phyloP scores from a whole-genome alignment of 768 basidiomycete genomes.

The Suillus plorans region DNA sequence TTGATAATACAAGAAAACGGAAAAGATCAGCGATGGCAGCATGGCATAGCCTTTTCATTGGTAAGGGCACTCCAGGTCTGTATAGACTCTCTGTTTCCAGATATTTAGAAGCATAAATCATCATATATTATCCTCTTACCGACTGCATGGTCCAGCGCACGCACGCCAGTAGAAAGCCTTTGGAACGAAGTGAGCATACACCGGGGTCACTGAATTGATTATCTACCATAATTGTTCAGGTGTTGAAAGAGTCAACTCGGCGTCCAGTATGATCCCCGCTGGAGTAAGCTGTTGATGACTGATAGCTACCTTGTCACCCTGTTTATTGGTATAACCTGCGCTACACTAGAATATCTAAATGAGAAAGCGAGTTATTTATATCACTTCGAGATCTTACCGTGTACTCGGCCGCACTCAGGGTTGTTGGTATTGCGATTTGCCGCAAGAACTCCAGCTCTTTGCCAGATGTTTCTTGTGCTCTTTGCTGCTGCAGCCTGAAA shows the following conservation, averaged over 20 bases:
- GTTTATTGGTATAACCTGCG: constrained; percentile 71
- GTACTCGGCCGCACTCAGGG: constrained; percentile 78
- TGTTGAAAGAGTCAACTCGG: constrained; percentile 68
- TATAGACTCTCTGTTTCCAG: constrained; percentile 52
- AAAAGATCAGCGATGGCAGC: constrained; percentile 71
- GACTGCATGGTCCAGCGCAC: constrained; percentile 78
- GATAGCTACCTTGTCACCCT: constrained; percentile 61
- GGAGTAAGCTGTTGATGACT: constrained; percentile 59
- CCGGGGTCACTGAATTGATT: constrained; percentile 11
- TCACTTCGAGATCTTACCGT: constrained; percentile 38
- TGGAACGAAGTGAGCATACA: constrained; percentile 10
- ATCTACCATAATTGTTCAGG: constrained; percentile 73
- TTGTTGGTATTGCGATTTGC: constrained; percentile 83
- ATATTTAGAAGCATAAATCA: neutral
- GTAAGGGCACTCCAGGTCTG: constrained; percentile 51
- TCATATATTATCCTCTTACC: constrained; percentile 38
- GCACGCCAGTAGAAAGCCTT: constrained; percentile 78
- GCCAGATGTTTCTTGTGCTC: constrained; percentile 46
- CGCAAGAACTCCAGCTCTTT: constrained; percentile 36
- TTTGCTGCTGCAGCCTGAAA: constrained; percentile 47
- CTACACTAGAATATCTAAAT: constrained; percentile 41
- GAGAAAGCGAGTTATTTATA: neutral
- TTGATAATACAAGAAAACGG: constrained; percentile 66
- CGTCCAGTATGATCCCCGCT: constrained; percentile 74
- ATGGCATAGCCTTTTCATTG: constrained; percentile 64